These are phyloP conservation scores for Boletus edulis DNA, from an alignment of 768 basidiomycete species.

Conservation along the genomic window DNA sequence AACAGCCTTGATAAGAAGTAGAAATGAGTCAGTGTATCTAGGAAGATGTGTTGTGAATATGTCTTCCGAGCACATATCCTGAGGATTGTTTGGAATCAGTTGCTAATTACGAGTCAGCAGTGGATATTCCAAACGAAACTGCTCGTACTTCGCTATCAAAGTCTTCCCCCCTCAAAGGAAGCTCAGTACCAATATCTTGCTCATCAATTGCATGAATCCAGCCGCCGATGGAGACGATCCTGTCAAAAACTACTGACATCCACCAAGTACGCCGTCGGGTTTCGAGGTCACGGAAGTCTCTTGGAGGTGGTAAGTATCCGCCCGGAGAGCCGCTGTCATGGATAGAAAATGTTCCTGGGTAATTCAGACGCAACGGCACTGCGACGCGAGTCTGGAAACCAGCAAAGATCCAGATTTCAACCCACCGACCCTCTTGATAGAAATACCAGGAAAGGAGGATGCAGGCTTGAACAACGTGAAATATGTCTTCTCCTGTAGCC, in stretches of 20 bases:
- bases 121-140: not conserved
- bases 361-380: slow-evolving; percentile 78
- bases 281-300: slow-evolving; percentile 72
- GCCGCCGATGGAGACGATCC: slow-evolving; percentile 76
- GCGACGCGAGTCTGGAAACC: slow-evolving; percentile 82
- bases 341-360: slow-evolving; percentile 78
- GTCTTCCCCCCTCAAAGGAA: slow-evolving; percentile 72
- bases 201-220: slow-evolving; percentile 88
- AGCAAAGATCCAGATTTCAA: slow-evolving; percentile 90
- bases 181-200: slow-evolving; percentile 78
- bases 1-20: slow-evolving; percentile 76
- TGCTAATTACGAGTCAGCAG: slow-evolving; percentile 39
- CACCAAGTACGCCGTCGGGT: slow-evolving; percentile 83
- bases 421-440: slow-evolving; percentile 87
- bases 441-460: slow-evolving; percentile 88
- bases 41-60: slow-evolving; percentile 70
- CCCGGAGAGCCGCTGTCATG: slow-evolving; percentile 67
- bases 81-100: slow-evolving; percentile 68
- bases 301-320: slow-evolving; percentile 79
- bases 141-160: slow-evolving; percentile 68
- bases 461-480: slow-evolving; percentile 84
- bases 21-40: slow-evolving; percentile 78
- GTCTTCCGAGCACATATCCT: slow-evolving; percentile 60
- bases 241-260: slow-evolving; percentile 88
- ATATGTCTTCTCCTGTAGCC: slow-evolving; percentile 86